These are phyloP conservation scores for Torulaspora maleeae DNA, from an alignment of 805 yeast genomes.

Conservation along the genomic window DNA sequence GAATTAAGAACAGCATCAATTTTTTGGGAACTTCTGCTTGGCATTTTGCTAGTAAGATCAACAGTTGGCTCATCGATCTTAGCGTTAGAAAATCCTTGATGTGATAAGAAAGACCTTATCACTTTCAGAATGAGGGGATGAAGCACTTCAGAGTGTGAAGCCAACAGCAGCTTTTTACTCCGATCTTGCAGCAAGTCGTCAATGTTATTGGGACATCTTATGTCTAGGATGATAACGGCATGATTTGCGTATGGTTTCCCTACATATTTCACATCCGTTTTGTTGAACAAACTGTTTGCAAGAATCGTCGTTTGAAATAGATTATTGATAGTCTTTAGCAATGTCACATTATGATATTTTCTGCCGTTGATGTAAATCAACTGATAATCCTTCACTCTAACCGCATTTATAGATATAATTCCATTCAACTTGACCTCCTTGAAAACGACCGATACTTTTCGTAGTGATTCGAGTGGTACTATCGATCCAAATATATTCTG, in stretches of 20 bases:
- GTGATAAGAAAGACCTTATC: constrained; percentile 29
- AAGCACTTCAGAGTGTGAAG: constrained; percentile 29
- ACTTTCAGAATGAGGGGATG: constrained; percentile 34
- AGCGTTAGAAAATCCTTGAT: constrained; percentile 17
- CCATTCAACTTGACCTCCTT: constrained; percentile 35
- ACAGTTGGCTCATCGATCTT: not conserved
- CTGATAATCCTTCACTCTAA: constrained; percentile 40
- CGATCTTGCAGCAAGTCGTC: constrained; percentile 43
- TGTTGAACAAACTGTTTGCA: constrained; percentile 8
- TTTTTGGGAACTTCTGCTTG: not conserved
- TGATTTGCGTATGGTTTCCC: constrained; percentile 36
- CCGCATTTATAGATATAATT: constrained; percentile 38
- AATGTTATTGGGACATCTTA: constrained; percentile 26
- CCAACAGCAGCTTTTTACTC: constrained; percentile 30
- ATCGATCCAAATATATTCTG: constrained; percentile 18
- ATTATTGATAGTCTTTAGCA: constrained; percentile 20
- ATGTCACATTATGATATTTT: constrained; percentile 21
- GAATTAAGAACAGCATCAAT: not conserved
- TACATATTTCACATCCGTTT: constrained; percentile 20
- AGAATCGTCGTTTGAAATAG: constrained; percentile 21
- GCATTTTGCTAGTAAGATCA: not conserved
- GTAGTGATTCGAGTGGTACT: constrained; percentile 17
- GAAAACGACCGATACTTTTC: constrained; percentile 19
- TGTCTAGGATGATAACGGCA: constrained; percentile 40
- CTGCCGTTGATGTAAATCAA: constrained; percentile 44